Evolutionary conservation across 495 filamentous ascomycete species (phyloP), one percentile per base, ranked within the genome.

Genomic region (Daldinia bambusicola): DNA sequence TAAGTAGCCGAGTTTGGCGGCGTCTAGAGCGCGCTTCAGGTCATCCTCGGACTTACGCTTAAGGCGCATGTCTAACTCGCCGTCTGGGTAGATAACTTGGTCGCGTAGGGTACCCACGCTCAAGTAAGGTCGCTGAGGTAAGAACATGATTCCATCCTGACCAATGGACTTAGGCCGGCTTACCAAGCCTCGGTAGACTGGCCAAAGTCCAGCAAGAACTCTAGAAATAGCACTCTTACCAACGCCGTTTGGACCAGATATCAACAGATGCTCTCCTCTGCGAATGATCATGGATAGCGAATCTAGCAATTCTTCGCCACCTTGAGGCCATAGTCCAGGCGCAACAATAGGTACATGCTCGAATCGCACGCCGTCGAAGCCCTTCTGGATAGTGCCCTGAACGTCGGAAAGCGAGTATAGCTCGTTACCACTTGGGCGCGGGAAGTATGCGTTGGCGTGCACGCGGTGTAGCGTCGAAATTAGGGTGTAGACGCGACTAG

Each of bases 61-160:
- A 37, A 93, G 92, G 10, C 89, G 90, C 95, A 98, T 98, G 67
- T 98, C 96, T 20, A 94, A 85, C 77, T 94, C 95, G 10, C 91
- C 94, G 71, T 98, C 94, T 2, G 96, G 96, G 68, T 99, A 99
- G 79, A 98, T 97, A 65, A 99, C 94, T 78, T 99, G 96, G 69
- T 99, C 96, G 7, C 95, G 88, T 7, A 99, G 84, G 4, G 96
- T 99, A n/a, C 96, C 96, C 40, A 95, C 90, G 76, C 90, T 93
- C 18, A 98, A 87, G 75, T 99, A 99, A 0, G 95, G 93, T 12
- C 94, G 86, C 77, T 99, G 96, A 1, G 96, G 94, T 43, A 98
- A 88, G 83, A 98, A 97, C 94, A 99, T 98, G 80, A 98, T 93
- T 45, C 96, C 96, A 61, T 97, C 94, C 64, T 91, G 83, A 30